Evolutionary conservation across 2,329 filamentous ascomycete genomes (phyloP), one percentile per base, ranked within the genome.

Genomic region (Allantophomopsis lycopodina): DNA sequence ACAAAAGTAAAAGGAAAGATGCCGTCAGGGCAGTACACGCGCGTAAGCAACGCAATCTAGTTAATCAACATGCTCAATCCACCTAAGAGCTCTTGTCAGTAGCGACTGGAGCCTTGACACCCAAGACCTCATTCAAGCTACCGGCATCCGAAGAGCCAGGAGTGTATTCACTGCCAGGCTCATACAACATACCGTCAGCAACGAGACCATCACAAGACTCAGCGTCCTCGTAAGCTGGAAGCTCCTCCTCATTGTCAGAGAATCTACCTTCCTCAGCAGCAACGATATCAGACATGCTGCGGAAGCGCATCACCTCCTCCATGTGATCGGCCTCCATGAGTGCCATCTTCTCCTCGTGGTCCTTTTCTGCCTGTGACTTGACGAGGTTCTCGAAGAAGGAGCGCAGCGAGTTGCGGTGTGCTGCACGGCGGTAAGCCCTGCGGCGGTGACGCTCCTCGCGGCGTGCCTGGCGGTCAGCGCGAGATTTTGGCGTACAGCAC

Each of bases 131-230:
- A 39, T 44, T 46, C 16, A 50, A 41, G 38, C 48, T 49, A 16
- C 50, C 48, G 20, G 39, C 36, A 2, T 38, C 15, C 7, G 44
- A 48, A 32, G 47, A 38, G 16, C 35, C 36, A 2, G 49, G 49
- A 12, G 37, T 50, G 36, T 53, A 54, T 8, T 45, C 41, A 32
- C 47, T 45, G 7, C 50, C 52, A 3, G 48, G 50, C 7, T 44
- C 50, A 43, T 52, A 52, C 37, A 48, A 35, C 20, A 53, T 53
- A 0, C 52, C 52, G 49, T 55, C 49, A 2, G 52, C 46, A 11
- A 54, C 44, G 4, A 52, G 17, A 20, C 39, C 35, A 4, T 53
- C 50, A 34, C 46, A 48, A 14, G 45, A 45, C 40, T 52, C 48
- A 28, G 45, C 43, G 42, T 52, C 46, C 30, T 49, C 50, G 36